phyloP scores from a whole-genome alignment of 2,329 filamentous ascomycete species.

The Aspergillus ochraceoroseus region DNA sequence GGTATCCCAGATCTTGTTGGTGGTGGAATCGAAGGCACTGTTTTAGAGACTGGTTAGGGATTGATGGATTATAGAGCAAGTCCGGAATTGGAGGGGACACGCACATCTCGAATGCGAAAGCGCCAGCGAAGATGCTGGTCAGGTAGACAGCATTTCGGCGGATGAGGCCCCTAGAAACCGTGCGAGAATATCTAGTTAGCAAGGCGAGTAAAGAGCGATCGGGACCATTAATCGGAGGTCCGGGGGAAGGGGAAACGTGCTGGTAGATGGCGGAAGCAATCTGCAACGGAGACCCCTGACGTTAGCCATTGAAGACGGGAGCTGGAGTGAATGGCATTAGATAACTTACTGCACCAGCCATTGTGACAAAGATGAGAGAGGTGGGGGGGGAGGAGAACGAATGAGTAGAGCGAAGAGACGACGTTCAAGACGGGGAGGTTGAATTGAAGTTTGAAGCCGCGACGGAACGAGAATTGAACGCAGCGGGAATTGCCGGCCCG shows the following conservation, averaged over 20 bases:
- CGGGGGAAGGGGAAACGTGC: constrained; percentile 43
- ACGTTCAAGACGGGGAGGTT: constrained; percentile 29
- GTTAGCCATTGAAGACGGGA: constrained; percentile 32
- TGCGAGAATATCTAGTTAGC: constrained; percentile 18
- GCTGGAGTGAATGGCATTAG: constrained; percentile 29
- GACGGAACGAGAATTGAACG: constrained; percentile 21
- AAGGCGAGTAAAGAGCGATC: background rate
- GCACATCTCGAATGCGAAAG: constrained; percentile 93
- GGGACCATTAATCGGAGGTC: constrained; percentile 12
- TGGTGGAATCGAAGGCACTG: constrained; percentile 75
- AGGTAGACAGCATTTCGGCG: constrained; percentile 85
- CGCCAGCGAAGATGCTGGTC: constrained; percentile 74
- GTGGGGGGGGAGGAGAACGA: constrained; percentile 20
- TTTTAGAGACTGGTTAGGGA: constrained; percentile 23
- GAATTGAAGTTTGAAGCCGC: constrained; percentile 21
- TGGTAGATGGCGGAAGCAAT: constrained; percentile 56
- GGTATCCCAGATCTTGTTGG: constrained; percentile 84
- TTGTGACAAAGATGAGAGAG: constrained; percentile 42
- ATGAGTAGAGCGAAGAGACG: constrained; percentile 21
- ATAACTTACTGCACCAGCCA: constrained; percentile 53
- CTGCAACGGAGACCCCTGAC: constrained; percentile 35
- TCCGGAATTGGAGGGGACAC: constrained; percentile 33
- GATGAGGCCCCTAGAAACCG: constrained; percentile 64
- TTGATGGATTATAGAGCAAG: background rate
- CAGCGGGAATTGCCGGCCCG: constrained; percentile 38